A percentile compares a stretch with the other conserved stretches of the same genome.
These are phyloP conservation scores for Pseudogymnoascus sp. DNA, from an alignment of 2,329 filamentous ascomycete genomes.

Conservation along the genomic window DNA sequence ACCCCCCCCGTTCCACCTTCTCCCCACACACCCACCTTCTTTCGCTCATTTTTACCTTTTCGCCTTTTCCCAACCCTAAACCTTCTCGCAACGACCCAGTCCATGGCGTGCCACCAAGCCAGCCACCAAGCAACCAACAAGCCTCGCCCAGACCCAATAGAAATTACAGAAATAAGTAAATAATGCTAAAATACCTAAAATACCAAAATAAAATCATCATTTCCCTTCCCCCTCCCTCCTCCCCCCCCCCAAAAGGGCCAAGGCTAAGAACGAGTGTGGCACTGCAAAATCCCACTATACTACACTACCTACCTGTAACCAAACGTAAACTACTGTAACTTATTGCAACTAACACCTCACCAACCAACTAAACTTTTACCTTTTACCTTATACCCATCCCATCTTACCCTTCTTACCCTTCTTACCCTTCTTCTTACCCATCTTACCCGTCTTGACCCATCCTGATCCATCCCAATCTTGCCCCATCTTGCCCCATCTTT, in stretches of 20 bases:
- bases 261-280: not conserved
- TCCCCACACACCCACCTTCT: not conserved
- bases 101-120: not conserved
- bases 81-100: not conserved
- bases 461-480: not conserved
- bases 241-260: not conserved
- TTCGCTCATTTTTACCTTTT: not conserved
- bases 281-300: not conserved
- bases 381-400: slow-evolving; percentile 38
- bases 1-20: not conserved
- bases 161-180: not conserved
- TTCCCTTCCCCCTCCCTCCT: not conserved
- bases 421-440: slow-evolving; percentile 55
- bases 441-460: slow-evolving; percentile 45
- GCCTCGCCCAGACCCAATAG: not conserved
- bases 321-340: too few species aligned
- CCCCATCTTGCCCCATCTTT: not conserved
- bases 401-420: slow-evolving; percentile 58
- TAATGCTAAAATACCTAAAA: not conserved
- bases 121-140: not conserved
- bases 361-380: not conserved
- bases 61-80: not conserved
- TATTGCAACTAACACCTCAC: too few species aligned
- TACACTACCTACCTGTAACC: not conserved
- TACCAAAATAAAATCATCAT: not conserved